Base-by-base conservation (phyloP, 1,139 yeast genomes). In the Debaryomyces fabryi region DNA sequence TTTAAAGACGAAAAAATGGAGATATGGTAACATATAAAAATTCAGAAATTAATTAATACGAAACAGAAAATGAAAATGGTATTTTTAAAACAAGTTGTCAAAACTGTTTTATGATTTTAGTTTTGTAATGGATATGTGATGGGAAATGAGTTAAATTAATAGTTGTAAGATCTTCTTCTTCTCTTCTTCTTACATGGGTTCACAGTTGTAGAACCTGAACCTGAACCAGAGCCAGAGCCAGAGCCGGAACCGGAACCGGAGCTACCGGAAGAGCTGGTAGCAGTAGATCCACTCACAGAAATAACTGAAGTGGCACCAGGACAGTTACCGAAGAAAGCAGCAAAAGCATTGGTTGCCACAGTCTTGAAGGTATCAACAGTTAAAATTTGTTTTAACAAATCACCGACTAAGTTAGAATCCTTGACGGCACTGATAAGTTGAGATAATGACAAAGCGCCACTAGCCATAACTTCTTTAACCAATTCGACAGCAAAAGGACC, bases 261-360 rank as follows among this genome's bases (percentile, higher is more conserved):
- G 21, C 54, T 45, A 36, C 48, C 48, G 29, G 55, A 20, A 24
- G 43, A 40, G 30, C 39, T 21, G 42, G 55, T 37, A 8, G 47
- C 21, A 21, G 45, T 21, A 35, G 44, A 12, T 3, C 51, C 23
- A 30, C 52, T 29, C 29, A 54, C 52, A 24, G 53, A 32, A 24
- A 45, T 32, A 20, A 50, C 40, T 36, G 46, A 35, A 13, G 52
- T 29, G 24, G 56, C 52, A 24, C 50, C 54, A 15, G 60, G 52
- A 64, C 79, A 74, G 48, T 65, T 59, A 39, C 79, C 79, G 20
- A 72, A 64, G 52, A 66, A 69, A 3, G 79, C 79, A 42, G 77
- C 76, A 51, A 74, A 68, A 2, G 78, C 74, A 48, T 72, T 73
- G 44, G 68, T 63, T 34, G 68, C 64, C 44, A 75, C 71, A n/a